Evolutionary conservation across 306 rosid species (phyloP).

Genomic region (Prunus mira): DNA sequence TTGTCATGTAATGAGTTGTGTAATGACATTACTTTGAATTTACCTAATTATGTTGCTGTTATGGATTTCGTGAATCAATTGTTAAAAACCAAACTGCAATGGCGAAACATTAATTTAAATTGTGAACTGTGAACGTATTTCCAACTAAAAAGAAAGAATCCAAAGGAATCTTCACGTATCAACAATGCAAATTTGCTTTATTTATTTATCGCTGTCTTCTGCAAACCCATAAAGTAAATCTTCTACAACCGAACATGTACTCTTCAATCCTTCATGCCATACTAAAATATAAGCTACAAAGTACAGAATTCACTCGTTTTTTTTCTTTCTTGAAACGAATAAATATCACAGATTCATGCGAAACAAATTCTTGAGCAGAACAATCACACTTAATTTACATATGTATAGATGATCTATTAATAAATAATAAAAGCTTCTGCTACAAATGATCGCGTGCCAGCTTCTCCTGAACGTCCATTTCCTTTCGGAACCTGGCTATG

Average conservation of each 20-base stretch:
- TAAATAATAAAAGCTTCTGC: not conserved
- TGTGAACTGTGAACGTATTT: too few relatives aligned
- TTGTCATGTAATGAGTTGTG: not conserved
- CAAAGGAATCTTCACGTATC: too few relatives aligned
- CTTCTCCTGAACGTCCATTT: constrained; percentile 54
- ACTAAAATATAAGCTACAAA: not conserved
- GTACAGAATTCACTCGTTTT: not conserved
- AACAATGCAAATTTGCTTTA: too few relatives aligned
- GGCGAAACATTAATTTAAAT: too few relatives aligned
- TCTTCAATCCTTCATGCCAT: not conserved
- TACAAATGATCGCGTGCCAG: constrained; percentile 27
- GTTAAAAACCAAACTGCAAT: not conserved
- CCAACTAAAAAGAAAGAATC: too few relatives aligned
- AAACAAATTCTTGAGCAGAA: not conserved
- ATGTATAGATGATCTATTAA: not conserved
- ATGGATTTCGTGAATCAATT: not conserved
- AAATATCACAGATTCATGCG: not conserved
- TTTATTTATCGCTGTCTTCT: too few relatives aligned
- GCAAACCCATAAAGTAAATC: too few relatives aligned
- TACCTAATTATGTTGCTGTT: not conserved
- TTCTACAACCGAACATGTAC: too few relatives aligned
- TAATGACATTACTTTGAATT: not conserved
- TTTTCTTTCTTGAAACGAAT: not conserved
- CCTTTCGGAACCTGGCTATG: constrained; percentile 47
- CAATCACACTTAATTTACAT: not conserved